Evolutionary conservation across 768 basidiomycete genomes (phyloP).

Genomic region (Leucocoprinus leucothites): DNA sequence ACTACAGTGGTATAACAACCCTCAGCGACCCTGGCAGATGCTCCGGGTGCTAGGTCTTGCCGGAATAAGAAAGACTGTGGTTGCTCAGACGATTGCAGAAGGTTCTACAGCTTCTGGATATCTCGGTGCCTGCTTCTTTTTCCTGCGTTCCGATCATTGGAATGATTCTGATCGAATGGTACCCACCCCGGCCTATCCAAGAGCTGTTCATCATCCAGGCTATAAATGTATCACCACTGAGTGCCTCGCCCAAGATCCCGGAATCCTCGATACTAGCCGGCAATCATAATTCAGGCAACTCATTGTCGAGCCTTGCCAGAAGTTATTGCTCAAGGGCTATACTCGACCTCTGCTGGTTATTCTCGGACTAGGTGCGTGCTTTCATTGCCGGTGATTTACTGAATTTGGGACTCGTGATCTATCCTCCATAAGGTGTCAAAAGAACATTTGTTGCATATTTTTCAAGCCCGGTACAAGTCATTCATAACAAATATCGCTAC

Average conservation of each 20-base stretch:
- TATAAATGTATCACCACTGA: neutral
- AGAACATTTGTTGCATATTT: too few species aligned
- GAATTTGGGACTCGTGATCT: too few species aligned
- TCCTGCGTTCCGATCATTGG: neutral
- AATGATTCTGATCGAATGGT: conserved; percentile 1
- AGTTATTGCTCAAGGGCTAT: neutral
- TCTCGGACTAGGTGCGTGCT: conserved; percentile 8
- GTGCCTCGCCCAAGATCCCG: neutral
- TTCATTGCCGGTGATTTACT: too few species aligned
- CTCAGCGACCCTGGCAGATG: neutral
- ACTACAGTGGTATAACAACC: neutral
- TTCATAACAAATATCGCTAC: too few species aligned
- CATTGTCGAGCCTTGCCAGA: neutral
- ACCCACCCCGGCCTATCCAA: neutral
- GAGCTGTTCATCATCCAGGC: neutral
- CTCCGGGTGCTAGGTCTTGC: conserved; percentile 1
- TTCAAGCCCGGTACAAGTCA: too few species aligned
- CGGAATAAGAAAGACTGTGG: conserved; percentile 3
- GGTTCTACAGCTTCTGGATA: neutral
- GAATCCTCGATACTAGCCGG: neutral
- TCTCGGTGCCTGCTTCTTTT: conserved; percentile 4
- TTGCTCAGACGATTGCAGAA: conserved; percentile 8
- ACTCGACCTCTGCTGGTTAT: neutral
- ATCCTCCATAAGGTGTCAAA: too few species aligned
- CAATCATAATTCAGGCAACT: neutral